A percentile compares a stretch with the other conserved stretches of the same genome.
Conservation (phyloP, 805 yeast genomes). For the Starmerella bombicola region DNA sequence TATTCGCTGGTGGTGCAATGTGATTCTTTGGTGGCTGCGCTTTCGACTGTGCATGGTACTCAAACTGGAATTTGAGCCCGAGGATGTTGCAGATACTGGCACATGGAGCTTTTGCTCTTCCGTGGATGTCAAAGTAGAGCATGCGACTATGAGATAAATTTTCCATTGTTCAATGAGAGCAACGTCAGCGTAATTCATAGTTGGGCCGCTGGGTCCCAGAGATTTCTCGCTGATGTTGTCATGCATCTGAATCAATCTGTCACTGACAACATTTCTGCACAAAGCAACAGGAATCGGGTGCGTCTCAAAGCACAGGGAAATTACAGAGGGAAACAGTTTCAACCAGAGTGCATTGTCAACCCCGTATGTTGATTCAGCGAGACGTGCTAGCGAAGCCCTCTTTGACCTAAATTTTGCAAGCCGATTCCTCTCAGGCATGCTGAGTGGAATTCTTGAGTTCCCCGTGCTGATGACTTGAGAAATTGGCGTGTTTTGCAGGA, state of each 20-base stretch:
- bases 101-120: slow-evolving; percentile 68
- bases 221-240: slow-evolving; percentile 27
- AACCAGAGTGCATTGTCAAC: slow-evolving; percentile 97
- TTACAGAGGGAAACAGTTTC: slow-evolving; percentile 63
- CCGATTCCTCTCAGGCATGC: slow-evolving; percentile 61
- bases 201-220: slow-evolving; percentile 22
- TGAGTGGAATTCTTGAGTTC: slow-evolving; percentile 38
- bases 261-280: slow-evolving; percentile 82
- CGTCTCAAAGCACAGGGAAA: slow-evolving; percentile 56
- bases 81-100: slow-evolving; percentile 30
- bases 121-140: slow-evolving; percentile 81
- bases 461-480: slow-evolving; percentile 45
- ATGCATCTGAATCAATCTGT: slow-evolving; percentile 67
- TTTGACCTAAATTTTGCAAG: slow-evolving; percentile 46
- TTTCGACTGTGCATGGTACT: slow-evolving; percentile 47
- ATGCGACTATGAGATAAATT: slow-evolving; percentile 76
- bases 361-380: slow-evolving; percentile 88
- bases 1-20: slow-evolving; percentile 78
- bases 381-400: slow-evolving; percentile 53
- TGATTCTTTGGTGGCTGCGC: slow-evolving; percentile 63
- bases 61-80: not conserved
- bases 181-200: slow-evolving; percentile 11
- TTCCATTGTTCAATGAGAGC: slow-evolving; percentile 74
- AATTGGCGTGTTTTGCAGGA: slow-evolving; percentile 60
- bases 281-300: slow-evolving; percentile 92